Percentiles rank a stretch among this genome's conserved stretches.
phyloP scores from a whole-genome alignment of 176 grass and related monocot species.

The Thinopyrum elongatum region DNA sequence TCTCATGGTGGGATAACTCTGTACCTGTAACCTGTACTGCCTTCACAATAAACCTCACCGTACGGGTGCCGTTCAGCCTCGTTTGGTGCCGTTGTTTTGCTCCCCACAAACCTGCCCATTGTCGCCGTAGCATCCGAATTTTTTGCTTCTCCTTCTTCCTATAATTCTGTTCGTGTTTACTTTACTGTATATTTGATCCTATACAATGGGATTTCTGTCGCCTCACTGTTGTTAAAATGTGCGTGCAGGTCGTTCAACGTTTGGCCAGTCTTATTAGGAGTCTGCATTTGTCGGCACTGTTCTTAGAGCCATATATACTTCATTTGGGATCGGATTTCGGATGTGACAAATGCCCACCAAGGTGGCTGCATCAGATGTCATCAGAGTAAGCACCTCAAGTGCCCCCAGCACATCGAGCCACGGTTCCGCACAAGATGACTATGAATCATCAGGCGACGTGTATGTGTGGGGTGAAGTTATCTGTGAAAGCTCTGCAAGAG shows the following conservation, averaged over 20 bases:
- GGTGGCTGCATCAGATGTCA: conserved; percentile 69
- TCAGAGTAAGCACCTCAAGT: conserved; percentile 94
- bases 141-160: background rate
- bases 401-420: conserved; percentile 96
- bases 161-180: background rate
- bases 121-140: background rate
- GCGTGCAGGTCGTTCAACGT: conserved; percentile 18
- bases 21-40: background rate
- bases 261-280: background rate
- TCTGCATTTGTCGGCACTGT: background rate
- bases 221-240: background rate
- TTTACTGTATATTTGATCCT: background rate
- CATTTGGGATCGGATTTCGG: conserved; percentile 39
- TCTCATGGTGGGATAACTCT: background rate
- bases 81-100: background rate
- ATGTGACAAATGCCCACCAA: conserved; percentile 87
- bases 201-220: background rate
- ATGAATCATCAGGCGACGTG: conserved; percentile 74
- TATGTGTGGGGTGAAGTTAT: conserved; percentile 95
- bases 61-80: conserved; percentile 4
- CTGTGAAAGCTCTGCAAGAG: conserved; percentile 59
- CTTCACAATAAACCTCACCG: background rate
- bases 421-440: conserved; percentile 94
- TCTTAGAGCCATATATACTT: conserved; percentile 16
- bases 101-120: background rate